Conservation (phyloP, 1,139 yeast species). For the Saccharomyces hybrid region DNA sequence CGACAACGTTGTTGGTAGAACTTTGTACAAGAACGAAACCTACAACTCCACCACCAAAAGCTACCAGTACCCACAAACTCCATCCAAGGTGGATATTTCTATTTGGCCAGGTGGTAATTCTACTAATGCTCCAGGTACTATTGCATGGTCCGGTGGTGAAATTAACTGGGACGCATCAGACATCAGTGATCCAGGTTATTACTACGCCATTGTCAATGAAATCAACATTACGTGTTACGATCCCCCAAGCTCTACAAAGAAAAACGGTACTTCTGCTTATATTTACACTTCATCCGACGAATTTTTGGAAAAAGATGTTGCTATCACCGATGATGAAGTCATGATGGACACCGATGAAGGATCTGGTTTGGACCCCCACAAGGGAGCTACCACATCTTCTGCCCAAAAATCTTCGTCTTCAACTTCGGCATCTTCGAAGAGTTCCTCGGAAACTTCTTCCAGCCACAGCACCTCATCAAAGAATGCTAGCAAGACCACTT, state of each 20-base stretch:
- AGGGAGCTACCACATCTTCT: conserved; percentile 15
- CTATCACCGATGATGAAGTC: conserved; percentile 53
- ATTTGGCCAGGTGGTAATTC: conserved; percentile 89
- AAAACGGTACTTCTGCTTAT: conserved; percentile 50
- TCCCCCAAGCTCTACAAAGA: conserved; percentile 47
- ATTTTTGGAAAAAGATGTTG: conserved; percentile 41
- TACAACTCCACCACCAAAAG: conserved; percentile 53
- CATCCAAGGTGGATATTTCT: conserved; percentile 75
- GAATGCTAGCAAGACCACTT: conserved; percentile 6
- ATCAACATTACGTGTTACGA: conserved; percentile 61
- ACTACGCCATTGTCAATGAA: conserved; percentile 56
- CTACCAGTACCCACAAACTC: conserved; percentile 80
- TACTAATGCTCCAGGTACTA: conserved; percentile 62
- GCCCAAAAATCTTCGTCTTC: background rate
- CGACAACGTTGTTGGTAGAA: conserved; percentile 65
- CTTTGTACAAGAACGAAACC: conserved; percentile 58
- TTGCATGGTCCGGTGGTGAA: conserved; percentile 90
- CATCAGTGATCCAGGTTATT: conserved; percentile 67
- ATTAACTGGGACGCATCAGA: conserved; percentile 79
- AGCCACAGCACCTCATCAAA: background rate
- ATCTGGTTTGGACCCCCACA: conserved; percentile 56
- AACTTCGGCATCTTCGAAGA: conserved; percentile 8
- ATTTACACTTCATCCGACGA: conserved; percentile 44
- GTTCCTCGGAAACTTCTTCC: conserved; percentile 2
- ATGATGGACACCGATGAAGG: conserved; percentile 54